Evolutionary conservation across 345 rosid genomes (phyloP), one percentile per base, ranked within the genome.

Genomic region (Populus nigra): DNA sequence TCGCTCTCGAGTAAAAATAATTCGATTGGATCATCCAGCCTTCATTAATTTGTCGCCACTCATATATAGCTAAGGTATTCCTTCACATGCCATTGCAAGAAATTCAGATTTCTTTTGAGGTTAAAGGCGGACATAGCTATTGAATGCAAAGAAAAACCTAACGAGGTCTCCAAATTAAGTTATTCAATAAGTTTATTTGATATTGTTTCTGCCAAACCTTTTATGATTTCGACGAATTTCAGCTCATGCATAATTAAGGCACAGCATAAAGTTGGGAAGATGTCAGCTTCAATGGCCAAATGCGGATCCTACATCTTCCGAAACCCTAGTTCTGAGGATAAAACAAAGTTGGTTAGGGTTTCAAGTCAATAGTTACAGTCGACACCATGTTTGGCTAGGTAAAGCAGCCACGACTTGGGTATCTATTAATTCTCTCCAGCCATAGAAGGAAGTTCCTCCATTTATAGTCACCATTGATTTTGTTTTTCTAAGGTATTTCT

Each of bases 351-450:
- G 81, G 84, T 78, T 80, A 76, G 76, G 77, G 80, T 67, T 82
- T 85, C 86, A 79, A 79, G 69, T 86, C 78, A 78, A 17, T 70
- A 67, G 85, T 87, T 85, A 76, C 74, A 65, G 23, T 81, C 79
- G 22, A 69, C 74, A 72, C 74, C 70, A 8, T 68, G 77, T 66
- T 81, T 83, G 20, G n/a, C 59, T 20, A 79, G 82, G 82, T 74
- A 87, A 77, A 85, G 84, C 88, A 84, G 23, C 74, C 68, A 29
- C 9, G 71, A 72, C 79, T 73, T 84, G 73, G 84, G 85, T 82
- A 27, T 53, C 71, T 72, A 33, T 33, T 4, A 33, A 73, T 77
- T 73, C 78, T 77, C 78, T 76, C 82, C 72, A 76, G 74, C 82
- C 88, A 35, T 77, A 84, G 33, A 15, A 41, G 82, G 84, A 74